phyloP scores from a whole-genome alignment of 129 eudicot genomes.

The Centrapalus pauciflorus region DNA sequence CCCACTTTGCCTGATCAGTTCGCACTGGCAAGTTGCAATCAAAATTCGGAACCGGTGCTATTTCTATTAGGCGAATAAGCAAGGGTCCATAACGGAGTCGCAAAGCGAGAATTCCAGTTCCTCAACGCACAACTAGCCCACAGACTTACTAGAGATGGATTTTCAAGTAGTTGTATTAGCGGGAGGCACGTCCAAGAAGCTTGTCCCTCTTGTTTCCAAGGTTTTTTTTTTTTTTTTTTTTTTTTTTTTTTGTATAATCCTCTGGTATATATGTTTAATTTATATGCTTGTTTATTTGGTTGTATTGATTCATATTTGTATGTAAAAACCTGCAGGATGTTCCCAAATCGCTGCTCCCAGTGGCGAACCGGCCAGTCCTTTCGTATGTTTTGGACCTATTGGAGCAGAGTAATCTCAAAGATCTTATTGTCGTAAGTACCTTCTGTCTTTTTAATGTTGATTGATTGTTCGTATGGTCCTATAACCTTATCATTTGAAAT shows the following conservation, averaged over 20 bases:
- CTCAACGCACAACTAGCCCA: background rate
- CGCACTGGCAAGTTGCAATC: too few relatives aligned
- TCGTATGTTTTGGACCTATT: conserved; percentile 79
- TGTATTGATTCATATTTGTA: background rate
- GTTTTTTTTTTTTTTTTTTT: too few relatives aligned
- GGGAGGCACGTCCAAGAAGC: conserved; percentile 81
- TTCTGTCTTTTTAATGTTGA: background rate
- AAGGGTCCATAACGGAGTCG: too few relatives aligned
- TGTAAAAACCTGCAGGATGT: conserved; percentile 51
- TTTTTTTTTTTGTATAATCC: too few relatives aligned
- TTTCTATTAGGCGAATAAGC: too few relatives aligned
- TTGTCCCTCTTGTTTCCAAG: conserved; percentile 89
- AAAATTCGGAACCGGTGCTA: too few relatives aligned
- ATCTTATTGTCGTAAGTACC: conserved; percentile 70
- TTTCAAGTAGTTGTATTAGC: conserved; percentile 94
- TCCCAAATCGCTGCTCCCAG: conserved; percentile 90
- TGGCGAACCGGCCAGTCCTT: conserved; percentile 83
- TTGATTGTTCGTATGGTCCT: background rate
- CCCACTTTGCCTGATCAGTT: too few relatives aligned
- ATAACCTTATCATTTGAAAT: background rate
- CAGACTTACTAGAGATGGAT: conserved; percentile 47
- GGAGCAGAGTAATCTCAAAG: conserved; percentile 72
- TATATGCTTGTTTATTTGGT: background rate
- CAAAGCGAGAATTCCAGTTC: too few relatives aligned
- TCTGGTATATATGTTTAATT: background rate